Evolutionary conservation across 805 yeast genomes (phyloP).

Genomic region (Debaryomyces maramus): DNA sequence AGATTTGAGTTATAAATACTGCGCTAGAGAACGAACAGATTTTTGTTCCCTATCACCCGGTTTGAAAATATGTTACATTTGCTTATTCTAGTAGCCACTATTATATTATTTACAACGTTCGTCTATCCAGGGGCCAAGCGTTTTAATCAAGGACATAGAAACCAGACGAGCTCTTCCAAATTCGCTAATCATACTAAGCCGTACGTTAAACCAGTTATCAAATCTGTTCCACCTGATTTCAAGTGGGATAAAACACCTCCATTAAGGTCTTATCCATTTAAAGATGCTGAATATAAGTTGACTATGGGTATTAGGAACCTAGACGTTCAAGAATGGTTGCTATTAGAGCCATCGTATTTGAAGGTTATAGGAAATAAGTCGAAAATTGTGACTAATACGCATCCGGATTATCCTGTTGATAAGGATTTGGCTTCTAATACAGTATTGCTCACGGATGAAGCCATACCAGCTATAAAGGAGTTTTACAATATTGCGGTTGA

Average conservation of each 20-base stretch:
- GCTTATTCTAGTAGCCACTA: no score
- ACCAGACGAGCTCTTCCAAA: no score
- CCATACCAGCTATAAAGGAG: constrained; percentile 35
- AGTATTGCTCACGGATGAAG: constrained; percentile 33
- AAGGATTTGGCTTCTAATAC: constrained; percentile 30
- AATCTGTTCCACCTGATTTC: constrained; percentile 22
- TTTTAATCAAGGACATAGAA: no score
- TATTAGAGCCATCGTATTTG: constrained; percentile 37
- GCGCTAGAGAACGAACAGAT: no score
- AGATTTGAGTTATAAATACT: no score
- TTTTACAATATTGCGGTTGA: constrained; percentile 31
- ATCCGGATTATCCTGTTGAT: constrained; percentile 30
- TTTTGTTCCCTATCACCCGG: no score
- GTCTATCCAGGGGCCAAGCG: no score
- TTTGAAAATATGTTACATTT: no score
- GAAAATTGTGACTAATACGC: constrained; percentile 29
- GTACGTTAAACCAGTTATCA: constrained; percentile 4
- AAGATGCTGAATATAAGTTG: constrained; percentile 56
- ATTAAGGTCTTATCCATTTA: constrained; percentile 50
- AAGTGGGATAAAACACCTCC: constrained; percentile 26
- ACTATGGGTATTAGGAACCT: constrained; percentile 59
- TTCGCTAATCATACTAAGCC: not conserved
- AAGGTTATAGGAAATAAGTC: constrained; percentile 25
- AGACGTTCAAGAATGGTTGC: constrained; percentile 41
- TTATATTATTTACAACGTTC: no score